phyloP scores from a whole-genome alignment of 129 eudicot genomes.

The Escallonia rubra region DNA sequence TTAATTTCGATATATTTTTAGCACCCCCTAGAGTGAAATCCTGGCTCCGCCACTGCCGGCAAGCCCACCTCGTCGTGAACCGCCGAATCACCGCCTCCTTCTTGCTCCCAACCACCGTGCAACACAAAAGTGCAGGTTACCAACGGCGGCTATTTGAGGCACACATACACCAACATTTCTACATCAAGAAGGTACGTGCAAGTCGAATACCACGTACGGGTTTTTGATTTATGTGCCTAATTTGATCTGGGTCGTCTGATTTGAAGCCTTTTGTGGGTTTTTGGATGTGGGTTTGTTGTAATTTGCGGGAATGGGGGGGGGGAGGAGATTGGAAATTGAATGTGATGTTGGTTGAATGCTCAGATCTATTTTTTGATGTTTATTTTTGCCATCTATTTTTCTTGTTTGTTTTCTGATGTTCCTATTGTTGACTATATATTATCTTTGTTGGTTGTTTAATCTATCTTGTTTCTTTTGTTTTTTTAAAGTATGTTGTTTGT shows the following conservation, averaged over 20 bases:
- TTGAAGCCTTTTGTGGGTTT: not conserved
- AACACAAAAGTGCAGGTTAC: constrained; percentile 24
- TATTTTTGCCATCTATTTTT: not conserved
- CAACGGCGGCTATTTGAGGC: not conserved
- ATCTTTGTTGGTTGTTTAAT: not conserved
- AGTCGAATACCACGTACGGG: not conserved
- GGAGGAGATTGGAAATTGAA: constrained; percentile 6
- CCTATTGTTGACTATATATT: not conserved
- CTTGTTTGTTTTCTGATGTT: not conserved
- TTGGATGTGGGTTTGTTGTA: not conserved
- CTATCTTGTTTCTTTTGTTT: not conserved
- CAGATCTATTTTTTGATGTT: constrained; percentile 34
- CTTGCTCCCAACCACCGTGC: no score
- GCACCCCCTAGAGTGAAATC: no score
- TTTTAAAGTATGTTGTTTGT: not conserved
- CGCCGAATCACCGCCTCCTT: no score
- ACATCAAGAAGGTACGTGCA: no score
- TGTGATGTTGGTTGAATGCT: constrained; percentile 16
- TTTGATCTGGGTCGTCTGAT: constrained; percentile 3
- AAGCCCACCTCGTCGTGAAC: no score
- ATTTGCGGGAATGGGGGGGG: constrained; percentile 4
- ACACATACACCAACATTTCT: not conserved
- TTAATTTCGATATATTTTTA: no score
- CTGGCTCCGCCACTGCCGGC: no score
- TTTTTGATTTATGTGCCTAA: constrained; percentile 3